A percentile compares a stretch with the other conserved stretches of the same genome.
These are phyloP conservation scores for Dillenia turbinata DNA, from an alignment of 164 flowering plant genomes.

Conservation along the genomic window DNA sequence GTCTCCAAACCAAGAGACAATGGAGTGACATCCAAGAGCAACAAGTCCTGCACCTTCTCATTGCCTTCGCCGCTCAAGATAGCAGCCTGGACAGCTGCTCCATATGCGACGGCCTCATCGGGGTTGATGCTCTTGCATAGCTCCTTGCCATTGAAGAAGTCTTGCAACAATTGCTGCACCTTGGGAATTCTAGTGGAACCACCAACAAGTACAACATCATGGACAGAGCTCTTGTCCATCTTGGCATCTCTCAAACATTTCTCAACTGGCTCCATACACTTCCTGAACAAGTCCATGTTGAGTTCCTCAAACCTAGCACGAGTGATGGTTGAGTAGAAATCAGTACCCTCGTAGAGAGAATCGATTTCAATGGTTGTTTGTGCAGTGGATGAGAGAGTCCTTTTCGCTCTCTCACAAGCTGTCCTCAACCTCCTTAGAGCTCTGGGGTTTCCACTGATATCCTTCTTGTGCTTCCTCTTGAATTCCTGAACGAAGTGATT, in stretches of 20 bases:
- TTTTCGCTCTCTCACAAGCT: not conserved
- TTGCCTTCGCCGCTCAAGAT: conserved; percentile 36
- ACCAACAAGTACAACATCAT: conserved; percentile 48
- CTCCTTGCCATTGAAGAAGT: conserved; percentile 47
- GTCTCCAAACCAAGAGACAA: conserved; percentile 9
- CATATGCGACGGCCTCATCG: conserved; percentile 47
- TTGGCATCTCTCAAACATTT: conserved; percentile 40
- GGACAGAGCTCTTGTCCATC: conserved; percentile 43
- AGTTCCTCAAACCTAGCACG: conserved; percentile 42
- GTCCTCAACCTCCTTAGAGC: conserved; percentile 38
- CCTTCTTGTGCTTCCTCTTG: conserved; percentile 25
- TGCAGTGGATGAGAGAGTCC: too few species aligned
- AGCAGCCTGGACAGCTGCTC: conserved; percentile 44
- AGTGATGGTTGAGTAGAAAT: conserved; percentile 35
- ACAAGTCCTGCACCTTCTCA: conserved; percentile 35
- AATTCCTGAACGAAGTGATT: conserved; percentile 19
- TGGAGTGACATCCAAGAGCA: conserved; percentile 37
- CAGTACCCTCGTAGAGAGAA: conserved; percentile 27
- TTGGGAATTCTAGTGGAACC: conserved; percentile 48
- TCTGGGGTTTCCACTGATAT: conserved; percentile 18
- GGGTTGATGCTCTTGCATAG: conserved; percentile 48
- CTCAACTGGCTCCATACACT: conserved; percentile 45
- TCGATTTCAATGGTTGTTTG: too few species aligned
- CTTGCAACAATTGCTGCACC: conserved; percentile 44
- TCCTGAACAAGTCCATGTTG: conserved; percentile 40